phyloP scores from a whole-genome alignment of 2,329 filamentous ascomycete genomes.

The Fonsecaea pugnacius region DNA sequence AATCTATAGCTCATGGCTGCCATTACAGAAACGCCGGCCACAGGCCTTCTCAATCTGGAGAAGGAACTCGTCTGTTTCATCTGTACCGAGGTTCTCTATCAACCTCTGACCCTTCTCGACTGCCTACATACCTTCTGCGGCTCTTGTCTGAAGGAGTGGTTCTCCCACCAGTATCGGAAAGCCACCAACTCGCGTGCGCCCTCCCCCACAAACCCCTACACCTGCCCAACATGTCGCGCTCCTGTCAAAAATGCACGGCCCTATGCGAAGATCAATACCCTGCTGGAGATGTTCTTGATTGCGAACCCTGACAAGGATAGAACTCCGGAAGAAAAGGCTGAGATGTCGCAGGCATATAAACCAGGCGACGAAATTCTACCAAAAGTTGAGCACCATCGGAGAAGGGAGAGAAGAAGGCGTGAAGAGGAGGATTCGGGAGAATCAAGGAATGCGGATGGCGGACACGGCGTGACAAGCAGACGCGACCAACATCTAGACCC shows the following conservation, averaged over 20 bases:
- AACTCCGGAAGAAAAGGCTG: slow-evolving; percentile 72
- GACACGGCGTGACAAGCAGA: slow-evolving; percentile 65
- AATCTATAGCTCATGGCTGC: slow-evolving; percentile 25
- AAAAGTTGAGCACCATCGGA: slow-evolving; percentile 57
- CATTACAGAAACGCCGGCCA: slow-evolving; percentile 21
- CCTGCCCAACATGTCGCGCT: slow-evolving; percentile 90
- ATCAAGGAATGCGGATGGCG: slow-evolving; percentile 67
- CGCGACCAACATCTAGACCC: slow-evolving; percentile 39
- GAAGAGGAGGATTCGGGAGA: slow-evolving; percentile 61
- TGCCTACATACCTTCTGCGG: slow-evolving; percentile 97
- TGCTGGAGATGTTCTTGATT: slow-evolving; percentile 84
- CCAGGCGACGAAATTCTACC: slow-evolving; percentile 82
- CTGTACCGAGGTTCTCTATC: slow-evolving; percentile 91
- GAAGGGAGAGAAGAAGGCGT: slow-evolving; percentile 52
- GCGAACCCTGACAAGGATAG: slow-evolving; percentile 78
- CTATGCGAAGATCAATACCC: slow-evolving; percentile 86
- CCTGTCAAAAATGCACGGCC: slow-evolving; percentile 82
- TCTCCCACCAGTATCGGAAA: slow-evolving; percentile 72
- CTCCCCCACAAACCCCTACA: slow-evolving; percentile 62
- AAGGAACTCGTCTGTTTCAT: slow-evolving; percentile 97
- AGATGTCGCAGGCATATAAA: slow-evolving; percentile 75
- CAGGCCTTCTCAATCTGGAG: slow-evolving; percentile 71
- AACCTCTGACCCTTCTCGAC: slow-evolving; percentile 87
- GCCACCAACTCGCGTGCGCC: slow-evolving; percentile 51
- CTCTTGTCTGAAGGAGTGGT: slow-evolving; percentile 95